phyloP scores from a whole-genome alignment of 768 basidiomycete species.

The Kwoniella newhampshirensis region DNA sequence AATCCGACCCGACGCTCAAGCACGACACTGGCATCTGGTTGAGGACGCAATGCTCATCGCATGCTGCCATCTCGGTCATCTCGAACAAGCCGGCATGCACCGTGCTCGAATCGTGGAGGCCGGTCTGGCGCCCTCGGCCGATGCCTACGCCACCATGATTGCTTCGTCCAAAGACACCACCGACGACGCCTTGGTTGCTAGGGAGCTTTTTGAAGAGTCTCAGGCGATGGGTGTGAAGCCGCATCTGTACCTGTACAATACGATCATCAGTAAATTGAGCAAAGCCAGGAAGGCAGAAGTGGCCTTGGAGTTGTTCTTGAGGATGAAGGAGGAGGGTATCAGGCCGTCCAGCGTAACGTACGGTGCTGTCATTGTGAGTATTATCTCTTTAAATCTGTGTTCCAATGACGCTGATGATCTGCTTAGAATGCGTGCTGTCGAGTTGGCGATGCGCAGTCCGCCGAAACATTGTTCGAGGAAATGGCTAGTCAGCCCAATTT shows the following conservation, averaged over 20 bases:
- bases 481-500: constrained; percentile 74
- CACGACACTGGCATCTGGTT: constrained; percentile 67
- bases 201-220: constrained; percentile 79
- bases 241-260: constrained; percentile 91
- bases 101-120: constrained; percentile 72
- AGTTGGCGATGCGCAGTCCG: constrained; percentile 80
- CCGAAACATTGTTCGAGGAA: constrained; percentile 79
- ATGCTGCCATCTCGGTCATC: constrained; percentile 73
- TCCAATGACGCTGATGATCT: constrained; percentile 7
- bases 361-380: constrained; percentile 74
- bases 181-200: constrained; percentile 85
- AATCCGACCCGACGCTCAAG: constrained; percentile 58
- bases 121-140: constrained; percentile 75
- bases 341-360: constrained; percentile 83
- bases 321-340: constrained; percentile 71
- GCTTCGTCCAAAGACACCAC: constrained; percentile 87
- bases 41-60: constrained; percentile 91
- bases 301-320: constrained; percentile 80
- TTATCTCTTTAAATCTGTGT: neutral
- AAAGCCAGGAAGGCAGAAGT: constrained; percentile 91
- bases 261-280: constrained; percentile 91
- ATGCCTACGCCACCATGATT: constrained; percentile 90
- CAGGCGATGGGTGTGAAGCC: constrained; percentile 67
- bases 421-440: constrained; percentile 59
- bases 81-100: constrained; percentile 78